Base-by-base conservation (phyloP, 1,284 basidiomycete species). In the Malassezia dermatis region DNA sequence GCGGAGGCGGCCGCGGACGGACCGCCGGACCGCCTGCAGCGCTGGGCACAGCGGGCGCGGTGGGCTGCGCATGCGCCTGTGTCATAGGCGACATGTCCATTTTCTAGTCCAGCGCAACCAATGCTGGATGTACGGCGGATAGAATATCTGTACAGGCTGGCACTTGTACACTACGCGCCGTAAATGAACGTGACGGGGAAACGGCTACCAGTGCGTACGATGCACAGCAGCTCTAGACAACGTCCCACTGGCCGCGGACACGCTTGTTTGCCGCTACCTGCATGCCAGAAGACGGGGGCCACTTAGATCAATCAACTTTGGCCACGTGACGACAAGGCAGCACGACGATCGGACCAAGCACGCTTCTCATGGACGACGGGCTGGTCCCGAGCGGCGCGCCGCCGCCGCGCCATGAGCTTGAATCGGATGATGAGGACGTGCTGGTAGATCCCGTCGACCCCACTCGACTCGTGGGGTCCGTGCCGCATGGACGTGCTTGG, bases 341-440 rank as follows among this genome's bases (percentile, higher is more conserved):
- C 37, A 34, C 32, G 32, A n/a, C 37, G 37, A 12, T 26, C 41
- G 26, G 8, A 24, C 31, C 30, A 46, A n/a, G 31, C 44, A 32
- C 26, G 21, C 30, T 21, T n/a, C 10, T 21, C 30, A 57, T 57
- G 49, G 55, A 57, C 41, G 34, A 23, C 26, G 48, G 42, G 2
- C 27, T 21, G 19, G 27, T 19, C 4, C 23, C 13, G 17, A 28
- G 15, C 23, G 13, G 24, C 17, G 43, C 27, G 30, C 48, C 43
- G 12, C 43, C 55, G 44, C 55, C 55, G n/a, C 49, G 55, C 24
- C 48, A 57, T 17, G 50, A 46, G 15, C 37, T 47, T 2, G 55
- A 57, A 24, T 57, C 55, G 15, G 55, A 57, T 19, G 54, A 56
- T 7, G 55, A 57, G 8, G 55, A 48, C 13, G 49, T 15, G 17